These are phyloP conservation scores for Fragaria vesca DNA, from an alignment of 306 rosid species.

Conservation along the genomic window DNA sequence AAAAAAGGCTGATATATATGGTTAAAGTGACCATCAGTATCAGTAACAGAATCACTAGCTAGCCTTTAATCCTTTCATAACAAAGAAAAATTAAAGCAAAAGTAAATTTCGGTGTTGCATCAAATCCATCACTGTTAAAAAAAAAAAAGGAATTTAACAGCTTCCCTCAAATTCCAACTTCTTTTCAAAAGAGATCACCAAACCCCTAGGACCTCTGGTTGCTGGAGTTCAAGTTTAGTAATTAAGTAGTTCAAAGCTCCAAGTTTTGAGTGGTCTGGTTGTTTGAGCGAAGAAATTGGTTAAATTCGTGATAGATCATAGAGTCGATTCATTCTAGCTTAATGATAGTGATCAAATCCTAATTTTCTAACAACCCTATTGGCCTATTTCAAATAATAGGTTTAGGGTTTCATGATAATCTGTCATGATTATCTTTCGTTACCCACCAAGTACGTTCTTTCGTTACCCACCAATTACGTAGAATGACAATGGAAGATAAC, in stretches of 20 bases:
- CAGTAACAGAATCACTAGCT: not conserved
- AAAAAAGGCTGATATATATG: not conserved
- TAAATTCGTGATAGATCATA: too few species aligned
- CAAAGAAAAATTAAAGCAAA: not conserved
- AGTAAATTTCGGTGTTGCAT: constrained; percentile 12
- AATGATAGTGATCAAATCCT: too few species aligned
- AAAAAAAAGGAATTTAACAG: not conserved
- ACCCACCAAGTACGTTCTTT: too few species aligned
- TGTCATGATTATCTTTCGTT: too few species aligned
- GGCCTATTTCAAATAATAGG: too few species aligned
- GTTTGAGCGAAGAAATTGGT: not conserved
- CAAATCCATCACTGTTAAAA: constrained; percentile 5
- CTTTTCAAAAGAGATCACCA: not conserved
- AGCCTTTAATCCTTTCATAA: not conserved
- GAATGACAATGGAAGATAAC: too few species aligned
- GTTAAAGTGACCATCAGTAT: constrained; percentile 1
- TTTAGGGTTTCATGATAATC: too few species aligned
- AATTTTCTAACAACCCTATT: too few species aligned
- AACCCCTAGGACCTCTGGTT: not conserved
- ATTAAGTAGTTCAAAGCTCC: not conserved
- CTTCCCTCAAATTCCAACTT: not conserved
- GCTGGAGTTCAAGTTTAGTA: not conserved
- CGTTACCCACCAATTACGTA: too few species aligned
- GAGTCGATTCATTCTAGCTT: too few species aligned
- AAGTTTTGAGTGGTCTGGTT: not conserved